Evolutionary conservation across 2,329 filamentous ascomycete species (phyloP).

Genomic region (Arthrinium puccinioides): DNA sequence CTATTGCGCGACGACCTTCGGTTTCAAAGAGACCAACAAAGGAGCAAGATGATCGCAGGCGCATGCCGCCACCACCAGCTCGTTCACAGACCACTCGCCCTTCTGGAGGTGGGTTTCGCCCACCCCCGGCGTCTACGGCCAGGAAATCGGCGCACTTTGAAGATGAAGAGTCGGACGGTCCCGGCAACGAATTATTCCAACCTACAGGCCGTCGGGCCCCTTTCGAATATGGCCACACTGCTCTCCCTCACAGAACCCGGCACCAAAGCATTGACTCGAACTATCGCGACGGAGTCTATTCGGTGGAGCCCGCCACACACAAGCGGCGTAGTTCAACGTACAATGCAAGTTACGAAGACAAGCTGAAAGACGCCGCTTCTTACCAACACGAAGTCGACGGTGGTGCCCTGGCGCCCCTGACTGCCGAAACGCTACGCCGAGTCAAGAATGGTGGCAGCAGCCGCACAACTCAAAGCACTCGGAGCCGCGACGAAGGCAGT

Average conservation of each 20-base stretch:
- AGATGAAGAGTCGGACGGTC: constrained; percentile 8
- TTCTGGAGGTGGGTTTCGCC: constrained; percentile 20
- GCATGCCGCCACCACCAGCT: constrained; percentile 44
- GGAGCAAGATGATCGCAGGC: constrained; percentile 34
- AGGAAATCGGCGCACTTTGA: constrained; percentile 22
- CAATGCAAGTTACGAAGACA: constrained; percentile 36
- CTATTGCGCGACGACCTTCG: constrained; percentile 37
- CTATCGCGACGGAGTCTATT: constrained; percentile 6
- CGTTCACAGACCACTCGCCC: constrained; percentile 28
- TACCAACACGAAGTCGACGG: constrained; percentile 49
- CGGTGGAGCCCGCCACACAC: constrained; percentile 19
- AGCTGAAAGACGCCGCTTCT: constrained; percentile 33
- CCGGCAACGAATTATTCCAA: background rate
- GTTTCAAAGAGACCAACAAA: constrained; percentile 27
- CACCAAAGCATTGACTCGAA: background rate
- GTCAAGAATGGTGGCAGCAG: constrained; percentile 43
- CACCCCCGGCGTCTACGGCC: constrained; percentile 15
- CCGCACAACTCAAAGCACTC: constrained; percentile 50
- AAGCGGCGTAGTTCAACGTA: constrained; percentile 22
- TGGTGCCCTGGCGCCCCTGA: constrained; percentile 39
- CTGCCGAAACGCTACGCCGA: constrained; percentile 47
- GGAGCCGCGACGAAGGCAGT: constrained; percentile 56
- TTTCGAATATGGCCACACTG: constrained; percentile 1
- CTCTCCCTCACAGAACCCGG: background rate
- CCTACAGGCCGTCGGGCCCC: background rate